These are phyloP conservation scores for Solioccasus polychromus DNA, from an alignment of 768 basidiomycete species.

Conservation along the genomic window DNA sequence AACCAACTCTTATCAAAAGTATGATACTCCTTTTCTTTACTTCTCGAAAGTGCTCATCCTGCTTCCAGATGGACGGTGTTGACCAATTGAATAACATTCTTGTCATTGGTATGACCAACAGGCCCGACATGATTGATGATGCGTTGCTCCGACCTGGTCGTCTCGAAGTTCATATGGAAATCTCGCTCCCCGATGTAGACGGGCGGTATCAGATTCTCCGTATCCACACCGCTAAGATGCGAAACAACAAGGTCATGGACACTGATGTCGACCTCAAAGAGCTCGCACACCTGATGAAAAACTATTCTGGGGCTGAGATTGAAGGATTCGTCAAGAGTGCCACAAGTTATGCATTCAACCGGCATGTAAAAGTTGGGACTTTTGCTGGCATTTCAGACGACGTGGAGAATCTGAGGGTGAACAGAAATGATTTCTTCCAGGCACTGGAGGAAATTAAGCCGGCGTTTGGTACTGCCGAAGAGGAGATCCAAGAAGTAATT, in stretches of 20 bases:
- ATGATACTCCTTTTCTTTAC: background rate
- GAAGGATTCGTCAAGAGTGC: constrained; percentile 96
- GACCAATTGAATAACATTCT: constrained; percentile 99
- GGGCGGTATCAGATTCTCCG: constrained; percentile 91
- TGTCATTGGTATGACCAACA: constrained; percentile 99
- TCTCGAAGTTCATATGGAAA: constrained; percentile 99
- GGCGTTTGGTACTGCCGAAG: constrained; percentile 96
- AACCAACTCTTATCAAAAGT: constrained; percentile 98
- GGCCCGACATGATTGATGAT: constrained; percentile 98
- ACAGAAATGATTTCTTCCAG: constrained; percentile 79
- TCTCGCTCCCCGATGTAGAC: constrained; percentile 91
- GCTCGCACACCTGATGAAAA: constrained; percentile 84
- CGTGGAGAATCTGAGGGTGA: constrained; percentile 89
- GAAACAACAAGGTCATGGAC: constrained; percentile 87
- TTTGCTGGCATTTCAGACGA: constrained; percentile 97
- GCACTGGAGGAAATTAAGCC: constrained; percentile 94
- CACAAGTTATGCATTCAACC: constrained; percentile 95
- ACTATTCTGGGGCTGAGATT: constrained; percentile 97
- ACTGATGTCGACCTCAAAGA: constrained; percentile 77
- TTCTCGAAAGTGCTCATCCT: constrained; percentile 10
- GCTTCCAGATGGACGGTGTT: constrained; percentile 91
- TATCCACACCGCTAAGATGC: constrained; percentile 96
- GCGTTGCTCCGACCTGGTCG: constrained; percentile 96
- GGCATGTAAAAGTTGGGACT: constrained; percentile 97
- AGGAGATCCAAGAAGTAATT: constrained; percentile 88